These are phyloP conservation scores for Plasmodium falciparum DNA, from an alignment of 169 alveolate species.

Conservation along the genomic window DNA sequence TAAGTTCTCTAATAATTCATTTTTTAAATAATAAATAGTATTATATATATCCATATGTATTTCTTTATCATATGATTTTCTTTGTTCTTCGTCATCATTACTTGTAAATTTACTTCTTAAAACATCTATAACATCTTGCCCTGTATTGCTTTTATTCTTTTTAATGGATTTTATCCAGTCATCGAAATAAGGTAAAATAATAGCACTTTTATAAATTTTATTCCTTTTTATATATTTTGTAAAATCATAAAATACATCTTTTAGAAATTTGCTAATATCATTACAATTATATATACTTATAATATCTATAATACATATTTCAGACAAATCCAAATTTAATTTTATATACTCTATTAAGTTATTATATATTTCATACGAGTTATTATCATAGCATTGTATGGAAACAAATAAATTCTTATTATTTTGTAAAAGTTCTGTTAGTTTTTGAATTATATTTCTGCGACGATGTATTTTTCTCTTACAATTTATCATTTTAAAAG, in stretches of 20 bases:
- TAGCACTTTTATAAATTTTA: constrained; percentile 21
- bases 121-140: too few species aligned
- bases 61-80: constrained; percentile 11
- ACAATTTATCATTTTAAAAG: background rate
- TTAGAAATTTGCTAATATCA: constrained; percentile 40
- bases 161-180: constrained; percentile 54
- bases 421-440: constrained; percentile 20
- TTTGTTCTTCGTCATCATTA: background rate
- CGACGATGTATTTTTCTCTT: constrained; percentile 1
- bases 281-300: constrained; percentile 56
- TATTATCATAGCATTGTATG: constrained; percentile 32
- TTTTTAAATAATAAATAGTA: constrained; percentile 58
- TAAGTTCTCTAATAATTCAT: constrained; percentile 30
- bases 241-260: constrained; percentile 56
- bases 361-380: constrained; percentile 63
- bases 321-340: constrained; percentile 20
- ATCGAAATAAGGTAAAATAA: constrained; percentile 67
- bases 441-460: background rate
- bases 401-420: constrained; percentile 19
- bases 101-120: background rate
- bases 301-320: constrained; percentile 42
- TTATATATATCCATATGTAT: constrained; percentile 58
- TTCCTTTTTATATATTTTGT: constrained; percentile 50
- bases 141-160: background rate
- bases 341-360: constrained; percentile 44